Evolutionary conservation across 2,329 filamentous ascomycete species (phyloP), one percentile per base, ranked within the genome.

Genomic region (Ophiostoma himal-ulmi): DNA sequence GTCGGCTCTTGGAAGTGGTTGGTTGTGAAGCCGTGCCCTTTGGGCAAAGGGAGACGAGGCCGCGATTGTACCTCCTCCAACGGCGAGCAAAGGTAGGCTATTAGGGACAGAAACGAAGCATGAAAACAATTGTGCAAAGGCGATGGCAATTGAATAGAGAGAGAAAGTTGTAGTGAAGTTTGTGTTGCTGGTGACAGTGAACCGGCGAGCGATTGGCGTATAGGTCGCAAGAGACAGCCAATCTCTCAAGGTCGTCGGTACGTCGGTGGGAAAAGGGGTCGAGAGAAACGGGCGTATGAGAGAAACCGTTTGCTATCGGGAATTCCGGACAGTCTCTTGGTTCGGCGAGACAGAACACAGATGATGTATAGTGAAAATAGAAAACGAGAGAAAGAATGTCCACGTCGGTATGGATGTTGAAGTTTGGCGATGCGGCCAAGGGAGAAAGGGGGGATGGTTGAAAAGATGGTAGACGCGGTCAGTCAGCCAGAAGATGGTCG

Each of bases 391-490:
- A 7, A 68, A 70, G 4, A 13, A 52, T 44, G 48, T 30, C 62
- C 17, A 39, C 60, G 67, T 71, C 70, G 44, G 17, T 48, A 48
- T 69, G 60, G 52, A 57, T 67, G 67, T 71, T 30, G 57, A 54
- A 39, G 64, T 68, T 36, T 41, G 67, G 67, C 44, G 44, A 57
- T 26, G 67, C 30, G 36, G 54, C 37, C 34, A 30, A 17, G 26
- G n/a, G 30, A 48, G 39, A 64, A 60, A 57, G 65, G 64, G 34
- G 62, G 62, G 22, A 36, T 14, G 67, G 68, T 57, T n/a, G 67
- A 71, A 71, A 60, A n/a, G 67, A 62, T 69, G 67, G 60, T 67
- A 37, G 39, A 71, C 70, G 70, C 67, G 62, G 62, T 71, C 67
- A 57, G 62, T 71, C 67, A 57, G 48, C 39, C 36, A 60, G 67